Evolutionary conservation across 2,329 filamentous ascomycete genomes (phyloP), one percentile per base, ranked within the genome.

Genomic region (Pestalotiopsis sp.): DNA sequence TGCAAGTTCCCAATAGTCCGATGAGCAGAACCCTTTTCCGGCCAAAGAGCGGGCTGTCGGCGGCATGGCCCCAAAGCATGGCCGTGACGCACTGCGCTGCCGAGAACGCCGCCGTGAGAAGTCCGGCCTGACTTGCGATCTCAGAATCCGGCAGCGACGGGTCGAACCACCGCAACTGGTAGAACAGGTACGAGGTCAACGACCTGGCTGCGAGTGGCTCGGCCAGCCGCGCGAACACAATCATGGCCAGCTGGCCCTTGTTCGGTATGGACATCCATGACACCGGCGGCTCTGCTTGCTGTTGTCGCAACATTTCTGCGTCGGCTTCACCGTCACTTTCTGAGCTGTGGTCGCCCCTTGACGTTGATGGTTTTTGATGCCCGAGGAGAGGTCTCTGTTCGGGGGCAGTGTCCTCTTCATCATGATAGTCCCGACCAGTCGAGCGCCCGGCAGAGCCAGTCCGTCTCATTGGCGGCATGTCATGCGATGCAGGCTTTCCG

Each of bases 51-150:
- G 1, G 87, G 86, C 5, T 91, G 79, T 1, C 89, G 80, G 0
- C 91, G 6, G 38, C 61, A 17, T 64, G 61, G 23, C 41, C 92
- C 91, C 91, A 93, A 67, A 91, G 82, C 65, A 93, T 86, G 0
- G 90, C 90, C 0, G 91, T 92, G 23, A 90, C 75, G 71, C 92
- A 92, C 72, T 94, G 92, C 0, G 90, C 90, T 1, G 89, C 86
- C 0, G 91, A 88, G 74, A 93, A 93, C 2, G 87, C 85, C 3
- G 89, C 91, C 27, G 91, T 89, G 45, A 94, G 83, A 4, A 93
- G 82, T 31, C 92, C 92, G 0, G 90, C 91, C 75, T 92, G 91
- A 2, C 85, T 84, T 1, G 92, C 88, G 67, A 93, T 65, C 2
- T 36, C 36, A 23, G 62, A 65, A 7, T 65, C 62, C 4, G 62